Evolutionary conservation across 257 asterid genomes (phyloP), one percentile per base, ranked within the genome.

Genomic region (Gardenia jasminoides): DNA sequence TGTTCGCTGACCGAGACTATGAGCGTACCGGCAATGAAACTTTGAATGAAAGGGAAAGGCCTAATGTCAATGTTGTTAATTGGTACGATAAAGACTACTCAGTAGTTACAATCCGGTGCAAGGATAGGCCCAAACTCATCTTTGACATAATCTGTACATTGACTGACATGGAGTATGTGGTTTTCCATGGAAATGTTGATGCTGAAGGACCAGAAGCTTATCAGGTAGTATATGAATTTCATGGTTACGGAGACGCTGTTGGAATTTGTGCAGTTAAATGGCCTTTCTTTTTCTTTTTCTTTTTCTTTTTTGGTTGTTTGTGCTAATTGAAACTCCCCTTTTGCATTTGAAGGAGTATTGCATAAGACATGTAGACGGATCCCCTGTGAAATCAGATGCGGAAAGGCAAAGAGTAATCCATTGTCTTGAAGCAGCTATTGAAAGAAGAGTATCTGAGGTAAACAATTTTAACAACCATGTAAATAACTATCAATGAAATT

Each of bases 381-480:
- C 96, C 15, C 93, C 99, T 0, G 96, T 96, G 54, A 96, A 96
- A 82, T 96, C 99, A 7, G 99, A 96, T 81, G 99, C 99, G 1
- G 99, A 96, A 87, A 87, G 97, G 76, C 88, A 93, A 54, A 86
- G 99, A 82, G 97, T 96, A 68, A 84, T 96, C 78, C 97, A 93
- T 1, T 96, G 99, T 83, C 94, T 96, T 52, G 98, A 93, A 88
- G 99, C 99, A 30, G 99, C 99, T 36, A 96, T 96, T 44, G 89
- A 79, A 75, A 87, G 99, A 89, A 82, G 99, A 87, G 99, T 93
- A 48, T 96, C 97, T 52, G 98, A 92, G 84, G 99, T 96, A 83
- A 85, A 87, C 7, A 66, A 47, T 70, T 76, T 13, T 30, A 3
- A 43, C 52, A 46, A 3, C 3, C 20, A 10, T 20, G 22, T 47